Percentiles rank a stretch among this genome's conserved stretches.
These are phyloP conservation scores for Cryptosporidium xiaoi DNA, from an alignment of 169 alveolate species.

Conservation along the genomic window DNA sequence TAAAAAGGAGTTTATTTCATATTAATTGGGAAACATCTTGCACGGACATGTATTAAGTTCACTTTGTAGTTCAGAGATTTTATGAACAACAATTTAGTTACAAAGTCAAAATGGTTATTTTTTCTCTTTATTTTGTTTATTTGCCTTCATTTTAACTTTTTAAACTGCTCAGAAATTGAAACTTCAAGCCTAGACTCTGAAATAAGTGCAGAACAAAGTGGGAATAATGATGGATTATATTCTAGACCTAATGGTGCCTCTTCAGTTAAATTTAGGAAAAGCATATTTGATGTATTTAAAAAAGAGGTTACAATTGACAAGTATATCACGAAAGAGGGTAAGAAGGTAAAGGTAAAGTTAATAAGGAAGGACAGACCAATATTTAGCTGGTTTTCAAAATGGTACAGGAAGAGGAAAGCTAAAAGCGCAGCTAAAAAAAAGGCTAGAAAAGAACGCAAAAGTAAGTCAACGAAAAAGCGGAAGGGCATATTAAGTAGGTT, in stretches of 20 bases:
- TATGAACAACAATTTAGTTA: too few species aligned
- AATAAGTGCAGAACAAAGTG: not conserved
- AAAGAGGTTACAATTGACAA: conserved; percentile 23
- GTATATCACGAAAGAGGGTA: conserved; percentile 30
- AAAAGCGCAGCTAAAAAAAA: conserved; percentile 25
- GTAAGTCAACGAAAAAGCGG: not conserved
- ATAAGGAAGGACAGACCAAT: conserved; percentile 12
- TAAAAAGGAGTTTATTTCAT: too few species aligned
- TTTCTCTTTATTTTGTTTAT: not conserved
- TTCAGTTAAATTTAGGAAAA: not conserved
- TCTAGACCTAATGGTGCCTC: conserved; percentile 49
- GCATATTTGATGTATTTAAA: not conserved
- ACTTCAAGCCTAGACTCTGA: not conserved
- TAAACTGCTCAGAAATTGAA: conserved; percentile 25
- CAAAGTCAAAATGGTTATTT: not conserved
- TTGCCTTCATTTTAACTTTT: not conserved
- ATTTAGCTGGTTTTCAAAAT: not conserved
- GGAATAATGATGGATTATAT: not conserved
- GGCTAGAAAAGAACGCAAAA: not conserved
- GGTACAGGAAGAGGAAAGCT: conserved; percentile 18
- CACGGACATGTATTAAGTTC: too few species aligned
- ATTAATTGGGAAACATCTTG: too few species aligned
- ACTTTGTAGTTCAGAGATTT: too few species aligned
- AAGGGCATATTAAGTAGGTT: not conserved
- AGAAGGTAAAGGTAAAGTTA: conserved; percentile 38